Percentiles rank a stretch among this genome's conserved stretches.
Evolutionary conservation across 371 early-diverging fungal genomes (phyloP).

Genomic region (Syncephalastrum monosporum): DNA sequence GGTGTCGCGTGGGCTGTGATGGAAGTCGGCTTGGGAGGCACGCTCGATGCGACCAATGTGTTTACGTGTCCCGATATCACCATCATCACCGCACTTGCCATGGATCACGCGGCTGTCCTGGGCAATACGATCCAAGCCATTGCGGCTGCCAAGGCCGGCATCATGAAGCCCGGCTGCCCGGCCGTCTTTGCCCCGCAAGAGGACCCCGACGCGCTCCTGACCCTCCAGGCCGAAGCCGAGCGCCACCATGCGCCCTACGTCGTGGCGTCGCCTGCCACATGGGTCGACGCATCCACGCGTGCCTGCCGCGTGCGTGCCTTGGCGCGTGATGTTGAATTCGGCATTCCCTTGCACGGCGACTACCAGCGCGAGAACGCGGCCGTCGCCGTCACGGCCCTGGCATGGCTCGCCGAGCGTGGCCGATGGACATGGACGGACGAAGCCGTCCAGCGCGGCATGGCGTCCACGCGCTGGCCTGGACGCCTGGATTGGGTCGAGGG

Average conservation of each 20-base stretch:
- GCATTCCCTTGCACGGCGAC: slow-evolving; percentile 69
- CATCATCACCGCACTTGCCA: slow-evolving; percentile 67
- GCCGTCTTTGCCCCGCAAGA: slow-evolving; percentile 57
- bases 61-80: slow-evolving; percentile 49
- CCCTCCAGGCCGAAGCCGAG: slow-evolving; percentile 34
- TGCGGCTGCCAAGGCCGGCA: slow-evolving; percentile 78
- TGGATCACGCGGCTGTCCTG: slow-evolving; percentile 74
- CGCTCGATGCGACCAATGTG: slow-evolving; percentile 82
- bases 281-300: neutral
- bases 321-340: slow-evolving; percentile 8
- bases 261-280: slow-evolving; percentile 18
- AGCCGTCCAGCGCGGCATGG: slow-evolving; percentile 56
- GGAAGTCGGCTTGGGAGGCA: slow-evolving; percentile 85
- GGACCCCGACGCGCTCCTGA: slow-evolving; percentile 32
- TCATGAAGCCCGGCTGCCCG: slow-evolving; percentile 55
- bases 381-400: slow-evolving; percentile 67
- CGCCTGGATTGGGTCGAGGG: slow-evolving; percentile 69
- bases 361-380: slow-evolving; percentile 82
- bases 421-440: slow-evolving; percentile 35
- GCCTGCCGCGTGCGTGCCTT: neutral
- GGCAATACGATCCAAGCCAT: slow-evolving; percentile 69
- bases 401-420: slow-evolving; percentile 34
- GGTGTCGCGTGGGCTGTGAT: slow-evolving; percentile 68
- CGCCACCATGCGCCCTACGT: slow-evolving; percentile 28
- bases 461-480: slow-evolving; percentile 76